phyloP scores from a whole-genome alignment of 148 eudicot genomes.

The Nepenthes mirabilis region DNA sequence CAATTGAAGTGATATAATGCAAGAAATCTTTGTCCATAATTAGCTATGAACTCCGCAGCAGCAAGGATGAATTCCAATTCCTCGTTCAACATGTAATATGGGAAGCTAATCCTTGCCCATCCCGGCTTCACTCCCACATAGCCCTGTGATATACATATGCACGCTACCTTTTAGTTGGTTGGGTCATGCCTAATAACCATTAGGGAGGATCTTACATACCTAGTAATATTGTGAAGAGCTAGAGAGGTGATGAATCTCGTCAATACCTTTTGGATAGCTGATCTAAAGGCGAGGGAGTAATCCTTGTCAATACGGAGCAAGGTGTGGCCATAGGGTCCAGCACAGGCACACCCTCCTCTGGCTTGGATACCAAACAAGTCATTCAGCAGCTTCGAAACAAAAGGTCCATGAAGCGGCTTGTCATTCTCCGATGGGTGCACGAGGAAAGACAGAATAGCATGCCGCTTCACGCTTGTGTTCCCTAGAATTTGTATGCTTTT shows the following conservation, averaged over 20 bases:
- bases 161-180: too few relatives aligned
- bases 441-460: slow-evolving; percentile 28
- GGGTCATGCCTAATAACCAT: background rate
- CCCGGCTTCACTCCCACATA: slow-evolving; percentile 34
- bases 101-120: slow-evolving; percentile 37
- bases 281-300: slow-evolving; percentile 22
- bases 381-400: slow-evolving; percentile 31
- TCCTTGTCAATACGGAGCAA: slow-evolving; percentile 21
- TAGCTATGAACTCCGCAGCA: slow-evolving; percentile 21
- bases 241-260: too few relatives aligned
- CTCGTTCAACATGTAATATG: slow-evolving; percentile 27
- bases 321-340: slow-evolving; percentile 40
- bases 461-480: slow-evolving; percentile 4
- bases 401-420: slow-evolving; percentile 36
- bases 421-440: slow-evolving; percentile 11
- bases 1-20: slow-evolving; percentile 21
- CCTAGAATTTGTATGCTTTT: slow-evolving; percentile 20
- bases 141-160: slow-evolving; percentile 12
- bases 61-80: slow-evolving; percentile 19
- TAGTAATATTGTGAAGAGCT: background rate
- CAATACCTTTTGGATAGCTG: slow-evolving; percentile 25
- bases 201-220: background rate
- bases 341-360: slow-evolving; percentile 45
- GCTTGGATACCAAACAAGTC: slow-evolving; percentile 41
- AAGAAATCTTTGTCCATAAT: slow-evolving; percentile 23